Conservation (phyloP, 352 stramenopile genomes). For the Globisporangium cederbergense region DNA sequence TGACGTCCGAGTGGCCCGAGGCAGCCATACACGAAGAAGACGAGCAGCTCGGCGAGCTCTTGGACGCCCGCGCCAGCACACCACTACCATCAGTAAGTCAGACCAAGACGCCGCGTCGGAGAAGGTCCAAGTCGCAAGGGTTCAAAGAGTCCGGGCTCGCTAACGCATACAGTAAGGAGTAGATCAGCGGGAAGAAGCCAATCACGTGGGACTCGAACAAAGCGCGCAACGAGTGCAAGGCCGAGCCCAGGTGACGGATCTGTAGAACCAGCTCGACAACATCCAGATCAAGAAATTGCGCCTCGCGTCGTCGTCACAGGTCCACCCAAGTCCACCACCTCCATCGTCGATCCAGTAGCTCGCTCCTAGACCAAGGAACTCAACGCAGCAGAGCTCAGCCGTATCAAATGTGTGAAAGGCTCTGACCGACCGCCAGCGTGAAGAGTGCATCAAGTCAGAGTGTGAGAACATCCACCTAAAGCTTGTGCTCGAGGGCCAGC, state of each 20-base stretch:
- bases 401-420: neutral
- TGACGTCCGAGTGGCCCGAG: neutral
- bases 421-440: conserved; percentile 11
- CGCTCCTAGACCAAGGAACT: too few relatives aligned
- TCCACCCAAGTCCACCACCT: neutral
- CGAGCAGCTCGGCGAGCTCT: neutral
- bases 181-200: neutral
- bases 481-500: conserved; percentile 41
- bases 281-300: neutral
- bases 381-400: neutral
- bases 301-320: neutral
- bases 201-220: conserved; percentile 16
- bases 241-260: conserved; percentile 17
- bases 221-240: conserved; percentile 16
- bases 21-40: neutral
- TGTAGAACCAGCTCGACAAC: conserved; percentile 16
- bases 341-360: too few relatives aligned
- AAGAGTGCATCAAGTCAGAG: conserved; percentile 41
- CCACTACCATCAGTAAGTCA: neutral
- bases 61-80: neutral
- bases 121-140: neutral
- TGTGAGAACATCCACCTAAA: conserved; percentile 40
- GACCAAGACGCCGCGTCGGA: neutral
- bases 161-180: neutral
- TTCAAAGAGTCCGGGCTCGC: neutral